Evolutionary conservation across 2,329 filamentous ascomycete genomes (phyloP).

Genomic region (Aspergillus persii): DNA sequence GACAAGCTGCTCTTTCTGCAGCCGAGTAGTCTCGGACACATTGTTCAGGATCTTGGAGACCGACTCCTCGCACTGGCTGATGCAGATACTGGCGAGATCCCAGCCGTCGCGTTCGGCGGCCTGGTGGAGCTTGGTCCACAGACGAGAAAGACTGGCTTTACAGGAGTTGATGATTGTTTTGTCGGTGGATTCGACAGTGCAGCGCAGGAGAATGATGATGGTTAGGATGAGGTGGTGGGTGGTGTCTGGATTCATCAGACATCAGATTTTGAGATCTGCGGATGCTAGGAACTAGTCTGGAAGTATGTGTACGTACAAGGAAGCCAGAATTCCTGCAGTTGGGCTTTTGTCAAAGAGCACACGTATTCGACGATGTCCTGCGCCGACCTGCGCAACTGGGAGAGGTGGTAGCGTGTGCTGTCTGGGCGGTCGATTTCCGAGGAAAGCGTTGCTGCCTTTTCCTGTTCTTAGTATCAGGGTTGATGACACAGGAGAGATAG

Average conservation of each 20-base stretch:
- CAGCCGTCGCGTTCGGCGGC: slow-evolving; percentile 16
- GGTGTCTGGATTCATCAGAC: slow-evolving; percentile 18
- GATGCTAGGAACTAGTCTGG: too few species aligned
- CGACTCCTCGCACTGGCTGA: slow-evolving; percentile 17
- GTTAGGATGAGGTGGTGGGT: slow-evolving; percentile 30
- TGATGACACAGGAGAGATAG: neutral
- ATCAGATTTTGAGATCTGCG: neutral
- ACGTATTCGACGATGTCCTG: slow-evolving; percentile 23
- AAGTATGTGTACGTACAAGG: slow-evolving; percentile 19
- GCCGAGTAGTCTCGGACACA: neutral
- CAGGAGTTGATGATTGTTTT: slow-evolving; percentile 12
- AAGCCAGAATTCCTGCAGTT: slow-evolving; percentile 29
- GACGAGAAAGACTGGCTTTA: slow-evolving; percentile 9
- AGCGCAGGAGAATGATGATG: slow-evolving; percentile 17
- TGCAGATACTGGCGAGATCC: slow-evolving; percentile 22
- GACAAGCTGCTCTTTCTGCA: neutral
- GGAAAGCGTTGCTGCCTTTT: slow-evolving; percentile 27
- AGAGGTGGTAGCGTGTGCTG: slow-evolving; percentile 17
- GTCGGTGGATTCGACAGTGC: slow-evolving; percentile 16
- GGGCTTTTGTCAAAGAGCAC: slow-evolving; percentile 15
- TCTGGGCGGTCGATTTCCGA: slow-evolving; percentile 26
- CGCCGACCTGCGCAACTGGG: slow-evolving; percentile 23
- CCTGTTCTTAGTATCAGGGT: neutral
- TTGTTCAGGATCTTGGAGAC: slow-evolving; percentile 14
- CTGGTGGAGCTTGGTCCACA: slow-evolving; percentile 13